A percentile compares a stretch with the other conserved stretches of the same genome.
These are phyloP conservation scores for Glebionis coronaria DNA, from an alignment of 129 eudicot genomes.

Conservation along the genomic window DNA sequence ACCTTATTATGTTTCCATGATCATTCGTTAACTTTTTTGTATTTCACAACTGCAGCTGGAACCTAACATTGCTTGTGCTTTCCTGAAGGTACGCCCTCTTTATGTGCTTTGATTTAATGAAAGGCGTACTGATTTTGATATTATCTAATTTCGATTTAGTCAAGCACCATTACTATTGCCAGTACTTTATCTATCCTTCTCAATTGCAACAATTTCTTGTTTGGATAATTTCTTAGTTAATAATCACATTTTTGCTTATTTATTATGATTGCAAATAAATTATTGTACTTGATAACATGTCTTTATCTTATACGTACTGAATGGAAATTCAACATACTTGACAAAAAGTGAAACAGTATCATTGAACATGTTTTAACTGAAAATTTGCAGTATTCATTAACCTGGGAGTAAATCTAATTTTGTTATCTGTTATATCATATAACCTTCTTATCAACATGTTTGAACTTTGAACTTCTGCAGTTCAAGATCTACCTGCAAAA, in stretches of 20 bases:
- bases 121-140: neutral
- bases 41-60: constrained; percentile 67
- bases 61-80: constrained; percentile 79
- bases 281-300: neutral
- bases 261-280: constrained; percentile 3
- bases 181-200: constrained; percentile 2
- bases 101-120: neutral
- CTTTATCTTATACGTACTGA: constrained; percentile 4
- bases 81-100: constrained; percentile 64
- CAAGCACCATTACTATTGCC: constrained; percentile 9
- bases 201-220: constrained; percentile 1
- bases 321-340: neutral
- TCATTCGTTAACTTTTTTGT: constrained; percentile 23
- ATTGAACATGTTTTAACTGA: constrained; percentile 3
- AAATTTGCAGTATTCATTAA: constrained; percentile 12
- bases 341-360: neutral
- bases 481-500: constrained; percentile 82
- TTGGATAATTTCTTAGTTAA: neutral
- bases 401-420: neutral
- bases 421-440: constrained; percentile 2
- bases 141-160: neutral
- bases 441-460: constrained; percentile 11
- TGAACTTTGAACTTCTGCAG: constrained; percentile 44
- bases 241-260: neutral
- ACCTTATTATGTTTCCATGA: constrained; percentile 1